phyloP scores from a whole-genome alignment of 345 rosid genomes.

The Cardamine occulta region DNA sequence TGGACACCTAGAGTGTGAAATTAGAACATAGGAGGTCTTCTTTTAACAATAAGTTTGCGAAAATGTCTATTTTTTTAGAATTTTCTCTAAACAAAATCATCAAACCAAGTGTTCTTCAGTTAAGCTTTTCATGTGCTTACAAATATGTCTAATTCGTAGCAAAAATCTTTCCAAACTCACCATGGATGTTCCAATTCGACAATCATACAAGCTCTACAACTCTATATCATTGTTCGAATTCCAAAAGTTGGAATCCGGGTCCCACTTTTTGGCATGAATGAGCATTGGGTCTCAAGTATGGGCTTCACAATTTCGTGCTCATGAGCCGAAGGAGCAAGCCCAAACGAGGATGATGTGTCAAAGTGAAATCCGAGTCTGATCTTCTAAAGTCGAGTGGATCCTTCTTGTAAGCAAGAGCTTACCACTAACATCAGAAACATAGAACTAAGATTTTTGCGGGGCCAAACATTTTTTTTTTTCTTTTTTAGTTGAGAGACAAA shows the following conservation, averaged over 20 bases:
- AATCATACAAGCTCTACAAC: neutral
- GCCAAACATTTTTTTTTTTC: no score
- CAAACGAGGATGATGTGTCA: neutral
- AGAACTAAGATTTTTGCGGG: no score
- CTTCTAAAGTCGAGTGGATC: neutral
- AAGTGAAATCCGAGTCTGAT: neutral
- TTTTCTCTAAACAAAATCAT: no score
- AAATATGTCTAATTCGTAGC: neutral
- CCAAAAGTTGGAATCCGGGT: neutral
- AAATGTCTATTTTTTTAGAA: no score
- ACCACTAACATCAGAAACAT: no score
- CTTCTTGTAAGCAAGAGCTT: neutral
- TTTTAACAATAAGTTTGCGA: no score
- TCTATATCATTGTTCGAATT: neutral
- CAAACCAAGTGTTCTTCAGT: neutral
- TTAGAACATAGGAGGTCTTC: no score
- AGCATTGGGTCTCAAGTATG: neutral
- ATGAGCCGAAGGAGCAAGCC: neutral
- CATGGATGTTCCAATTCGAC: neutral
- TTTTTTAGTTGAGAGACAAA: neutral
- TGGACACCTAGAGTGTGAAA: no score
- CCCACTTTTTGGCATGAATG: neutral
- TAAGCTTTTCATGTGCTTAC: neutral
- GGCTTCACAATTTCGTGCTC: neutral
- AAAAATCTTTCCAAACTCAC: neutral